These are phyloP conservation scores for Leccinum pseudoinsigne DNA, from an alignment of 1,284 basidiomycete species.

Conservation along the genomic window DNA sequence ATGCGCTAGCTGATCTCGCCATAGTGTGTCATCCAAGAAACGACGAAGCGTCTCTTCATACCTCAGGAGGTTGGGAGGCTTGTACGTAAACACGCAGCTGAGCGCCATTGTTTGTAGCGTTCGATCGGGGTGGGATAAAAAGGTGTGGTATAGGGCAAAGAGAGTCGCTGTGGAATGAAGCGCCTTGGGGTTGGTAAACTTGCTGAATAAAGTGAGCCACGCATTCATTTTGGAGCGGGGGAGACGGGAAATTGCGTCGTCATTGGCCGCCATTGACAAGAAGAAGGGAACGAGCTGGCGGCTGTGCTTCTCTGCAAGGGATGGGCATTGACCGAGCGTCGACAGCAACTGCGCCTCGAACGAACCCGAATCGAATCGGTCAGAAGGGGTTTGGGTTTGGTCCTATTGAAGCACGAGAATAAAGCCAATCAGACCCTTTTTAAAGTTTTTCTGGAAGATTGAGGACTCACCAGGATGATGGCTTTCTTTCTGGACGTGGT, in stretches of 20 bases:
- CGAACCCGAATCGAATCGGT: slow-evolving; percentile 71
- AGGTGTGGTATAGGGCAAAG: slow-evolving; percentile 64
- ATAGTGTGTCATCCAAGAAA: slow-evolving; percentile 84
- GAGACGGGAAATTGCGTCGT: slow-evolving; percentile 39
- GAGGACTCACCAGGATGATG: slow-evolving; percentile 38
- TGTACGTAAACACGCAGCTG: slow-evolving; percentile 85
- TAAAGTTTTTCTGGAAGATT: not conserved
- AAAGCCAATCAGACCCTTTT: not conserved
- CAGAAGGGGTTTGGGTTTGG: slow-evolving; percentile 46
- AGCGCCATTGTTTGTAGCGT: slow-evolving; percentile 78
- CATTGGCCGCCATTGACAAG: slow-evolving; percentile 49
- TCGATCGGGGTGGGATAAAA: slow-evolving; percentile 88
- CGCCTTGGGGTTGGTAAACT: slow-evolving; percentile 90
- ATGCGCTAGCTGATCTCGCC: slow-evolving; percentile 85
- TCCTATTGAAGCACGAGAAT: slow-evolving; percentile 39
- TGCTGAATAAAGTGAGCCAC: slow-evolving; percentile 88
- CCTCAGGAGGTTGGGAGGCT: slow-evolving; percentile 63
- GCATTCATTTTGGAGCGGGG: slow-evolving; percentile 59
- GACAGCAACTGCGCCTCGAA: slow-evolving; percentile 83
- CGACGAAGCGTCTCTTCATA: slow-evolving; percentile 70
- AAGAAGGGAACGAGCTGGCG: slow-evolving; percentile 81
- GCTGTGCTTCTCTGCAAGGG: slow-evolving; percentile 83
- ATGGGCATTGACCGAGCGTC: slow-evolving; percentile 63
- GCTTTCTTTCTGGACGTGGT: slow-evolving; percentile 21
- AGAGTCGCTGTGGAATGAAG: slow-evolving; percentile 73